Percentiles rank a stretch among this genome's conserved stretches.
These are phyloP conservation scores for Prunus padus DNA, from an alignment of 306 rosid species.

Conservation along the genomic window DNA sequence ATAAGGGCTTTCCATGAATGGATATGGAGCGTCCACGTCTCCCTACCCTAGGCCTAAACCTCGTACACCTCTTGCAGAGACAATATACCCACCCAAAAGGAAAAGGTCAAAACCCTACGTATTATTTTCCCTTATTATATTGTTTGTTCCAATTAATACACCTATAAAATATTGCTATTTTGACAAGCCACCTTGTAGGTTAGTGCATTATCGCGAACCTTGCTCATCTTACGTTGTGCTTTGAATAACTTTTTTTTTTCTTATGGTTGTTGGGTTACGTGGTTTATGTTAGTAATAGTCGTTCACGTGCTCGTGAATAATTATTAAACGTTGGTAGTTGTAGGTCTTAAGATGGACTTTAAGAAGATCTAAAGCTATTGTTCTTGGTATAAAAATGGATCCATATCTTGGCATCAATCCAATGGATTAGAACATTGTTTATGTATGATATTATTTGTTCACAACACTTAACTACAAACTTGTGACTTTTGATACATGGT, in stretches of 20 bases:
- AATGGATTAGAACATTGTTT: too few relatives aligned
- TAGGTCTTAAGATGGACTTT: too few relatives aligned
- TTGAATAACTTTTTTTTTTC: background rate
- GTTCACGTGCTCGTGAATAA: too few relatives aligned
- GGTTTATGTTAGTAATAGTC: too few relatives aligned
- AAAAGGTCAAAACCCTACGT: background rate
- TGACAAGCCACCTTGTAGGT: background rate
- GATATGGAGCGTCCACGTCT: conserved; percentile 77
- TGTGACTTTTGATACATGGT: too few relatives aligned
- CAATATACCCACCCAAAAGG: background rate
- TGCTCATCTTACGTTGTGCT: background rate
- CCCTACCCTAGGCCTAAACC: conserved; percentile 60
- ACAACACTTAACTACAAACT: too few relatives aligned
- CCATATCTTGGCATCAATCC: too few relatives aligned
- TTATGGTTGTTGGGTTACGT: background rate
- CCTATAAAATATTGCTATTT: background rate
- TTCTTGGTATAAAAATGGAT: too few relatives aligned
- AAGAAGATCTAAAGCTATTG: too few relatives aligned
- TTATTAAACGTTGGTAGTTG: too few relatives aligned
- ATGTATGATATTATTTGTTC: too few relatives aligned
- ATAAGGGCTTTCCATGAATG: conserved; percentile 44
- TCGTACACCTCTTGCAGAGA: conserved; percentile 69
- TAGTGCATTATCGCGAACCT: background rate
- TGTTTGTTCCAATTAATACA: background rate
- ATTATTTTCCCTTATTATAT: background rate